Percentiles rank a stretch among this genome's conserved stretches.
Evolutionary conservation across 257 asterid species (phyloP).

Genomic region (Jasminum sambac): DNA sequence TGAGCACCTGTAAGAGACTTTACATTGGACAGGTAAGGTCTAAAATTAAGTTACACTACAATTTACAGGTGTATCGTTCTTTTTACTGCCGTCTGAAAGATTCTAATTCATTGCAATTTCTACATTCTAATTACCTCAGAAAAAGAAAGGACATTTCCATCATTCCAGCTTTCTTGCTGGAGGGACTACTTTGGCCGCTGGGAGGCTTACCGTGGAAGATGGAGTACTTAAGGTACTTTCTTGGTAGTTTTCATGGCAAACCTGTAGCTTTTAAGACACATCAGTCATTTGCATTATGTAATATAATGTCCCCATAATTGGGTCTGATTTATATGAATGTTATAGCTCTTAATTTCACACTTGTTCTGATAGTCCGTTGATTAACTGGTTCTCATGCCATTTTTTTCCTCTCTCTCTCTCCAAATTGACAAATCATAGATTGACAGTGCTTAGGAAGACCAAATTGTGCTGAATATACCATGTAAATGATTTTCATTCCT

Average conservation of each 20-base stretch:
- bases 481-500: background rate
- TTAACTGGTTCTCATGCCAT: background rate
- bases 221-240: conserved; percentile 59
- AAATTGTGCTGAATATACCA: background rate
- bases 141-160: conserved; percentile 69
- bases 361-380: background rate
- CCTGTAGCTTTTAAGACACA: conserved; percentile 4
- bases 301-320: background rate
- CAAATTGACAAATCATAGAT: background rate
- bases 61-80: background rate
- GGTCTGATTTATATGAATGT: background rate
- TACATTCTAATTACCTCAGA: conserved; percentile 36
- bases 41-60: background rate
- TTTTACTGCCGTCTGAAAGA: conserved; percentile 1
- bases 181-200: conserved; percentile 75
- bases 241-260: conserved; percentile 1
- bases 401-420: too few relatives aligned
- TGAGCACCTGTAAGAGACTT: conserved; percentile 60
- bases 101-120: background rate
- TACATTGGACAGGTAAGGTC: conserved; percentile 65
- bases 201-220: conserved; percentile 56
- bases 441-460: background rate
- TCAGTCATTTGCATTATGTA: background rate
- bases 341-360: background rate
- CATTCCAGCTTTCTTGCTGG: conserved; percentile 89